phyloP scores from a whole-genome alignment of 2,329 filamentous ascomycete genomes.

The Coniella vitis region DNA sequence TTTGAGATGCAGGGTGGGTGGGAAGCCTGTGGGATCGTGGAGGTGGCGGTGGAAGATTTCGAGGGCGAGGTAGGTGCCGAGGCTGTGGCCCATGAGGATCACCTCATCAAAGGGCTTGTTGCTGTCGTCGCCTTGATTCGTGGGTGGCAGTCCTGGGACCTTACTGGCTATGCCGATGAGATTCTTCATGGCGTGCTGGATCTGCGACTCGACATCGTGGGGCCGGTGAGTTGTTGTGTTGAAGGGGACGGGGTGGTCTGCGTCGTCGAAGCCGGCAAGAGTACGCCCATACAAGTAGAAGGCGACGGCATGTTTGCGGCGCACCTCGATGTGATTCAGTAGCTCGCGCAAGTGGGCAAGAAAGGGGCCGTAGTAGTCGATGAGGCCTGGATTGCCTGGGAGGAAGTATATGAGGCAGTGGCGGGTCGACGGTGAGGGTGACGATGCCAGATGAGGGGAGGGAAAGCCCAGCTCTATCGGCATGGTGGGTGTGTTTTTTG shows the following conservation, averaged over 20 bases:
- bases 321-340: conserved; percentile 37
- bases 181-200: conserved; percentile 33
- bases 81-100: conserved; percentile 66
- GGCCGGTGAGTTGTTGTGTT: conserved; percentile 32
- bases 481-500: neutral
- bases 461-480: conserved; percentile 7
- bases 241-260: conserved; percentile 41
- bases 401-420: conserved; percentile 60
- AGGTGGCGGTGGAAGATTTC: conserved; percentile 57
- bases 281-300: conserved; percentile 54
- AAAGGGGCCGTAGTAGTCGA: conserved; percentile 67
- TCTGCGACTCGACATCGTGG: conserved; percentile 47
- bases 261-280: conserved; percentile 51
- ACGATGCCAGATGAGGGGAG: conserved; percentile 10
- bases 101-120: conserved; percentile 47
- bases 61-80: conserved; percentile 65
- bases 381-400: conserved; percentile 69
- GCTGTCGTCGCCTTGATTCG: conserved; percentile 21
- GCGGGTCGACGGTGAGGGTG: conserved; percentile 18
- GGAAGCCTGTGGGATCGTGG: conserved; percentile 24
- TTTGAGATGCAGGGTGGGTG: conserved; percentile 34
- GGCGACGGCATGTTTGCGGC: conserved; percentile 21
- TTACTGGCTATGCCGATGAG: conserved; percentile 28
- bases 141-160: conserved; percentile 11
- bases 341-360: conserved; percentile 49